phyloP scores from a whole-genome alignment of 2,329 filamentous ascomycete genomes.

The Tolypocladium inflatum region DNA sequence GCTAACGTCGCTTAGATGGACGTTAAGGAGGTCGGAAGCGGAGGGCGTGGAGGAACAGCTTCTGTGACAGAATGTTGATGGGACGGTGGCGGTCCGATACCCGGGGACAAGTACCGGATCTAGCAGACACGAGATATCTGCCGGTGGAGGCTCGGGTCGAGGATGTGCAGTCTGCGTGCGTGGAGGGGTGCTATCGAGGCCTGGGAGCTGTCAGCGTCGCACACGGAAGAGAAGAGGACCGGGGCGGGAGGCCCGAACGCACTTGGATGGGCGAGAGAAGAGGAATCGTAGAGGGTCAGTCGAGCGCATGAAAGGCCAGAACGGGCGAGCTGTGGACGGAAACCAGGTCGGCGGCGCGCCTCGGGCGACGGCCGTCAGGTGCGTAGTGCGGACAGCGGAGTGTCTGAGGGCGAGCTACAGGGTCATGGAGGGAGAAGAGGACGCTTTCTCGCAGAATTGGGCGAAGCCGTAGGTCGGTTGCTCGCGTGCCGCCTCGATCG shows the following conservation, averaged over 20 bases:
- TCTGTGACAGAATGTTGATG: constrained; percentile 82
- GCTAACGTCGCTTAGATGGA: constrained; percentile 57
- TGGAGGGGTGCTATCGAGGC: constrained; percentile 51
- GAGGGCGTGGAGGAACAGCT: constrained; percentile 73
- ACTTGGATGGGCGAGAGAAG: constrained; percentile 85
- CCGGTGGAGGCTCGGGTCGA: constrained; percentile 7
- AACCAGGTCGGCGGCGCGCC: constrained; percentile 14
- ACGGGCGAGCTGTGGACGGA: constrained; percentile 9
- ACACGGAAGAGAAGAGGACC: not conserved
- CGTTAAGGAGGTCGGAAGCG: constrained; percentile 89
- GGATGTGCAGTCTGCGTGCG: not conserved
- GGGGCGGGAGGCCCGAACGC: constrained; percentile 21
- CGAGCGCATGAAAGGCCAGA: constrained; percentile 70
- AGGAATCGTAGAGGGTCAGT: constrained; percentile 87
- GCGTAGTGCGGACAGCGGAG: not conserved
- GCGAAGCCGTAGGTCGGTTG: not conserved
- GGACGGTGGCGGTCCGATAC: constrained; percentile 69
- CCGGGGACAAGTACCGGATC: constrained; percentile 71
- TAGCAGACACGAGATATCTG: constrained; percentile 34
- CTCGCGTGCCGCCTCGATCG: not conserved
- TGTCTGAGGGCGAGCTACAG: not conserved
- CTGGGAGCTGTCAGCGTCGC: constrained; percentile 19
- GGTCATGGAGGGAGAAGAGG: not conserved
- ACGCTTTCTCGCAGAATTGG: not conserved
- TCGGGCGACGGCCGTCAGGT: not conserved